Evolutionary conservation across 208 protist genomes (phyloP).

Genomic region (Crithidia acanthocephali): DNA sequence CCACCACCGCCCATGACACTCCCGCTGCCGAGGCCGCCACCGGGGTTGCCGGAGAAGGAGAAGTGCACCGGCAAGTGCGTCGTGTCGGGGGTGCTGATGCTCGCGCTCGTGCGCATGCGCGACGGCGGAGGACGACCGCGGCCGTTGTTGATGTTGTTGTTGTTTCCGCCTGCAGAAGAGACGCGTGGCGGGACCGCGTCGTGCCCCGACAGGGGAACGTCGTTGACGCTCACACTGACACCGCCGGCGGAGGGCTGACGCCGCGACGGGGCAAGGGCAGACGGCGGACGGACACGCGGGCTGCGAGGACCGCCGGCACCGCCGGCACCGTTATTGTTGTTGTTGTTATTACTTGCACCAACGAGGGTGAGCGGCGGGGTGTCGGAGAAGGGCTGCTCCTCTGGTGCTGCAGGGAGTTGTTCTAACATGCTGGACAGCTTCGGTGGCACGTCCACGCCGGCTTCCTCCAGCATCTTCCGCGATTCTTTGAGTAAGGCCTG

Average conservation of each 20-base stretch:
- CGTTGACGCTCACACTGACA: not conserved
- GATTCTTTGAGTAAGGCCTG: constrained; percentile 42
- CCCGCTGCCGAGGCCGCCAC: not conserved
- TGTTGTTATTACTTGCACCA: not conserved
- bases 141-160: no score
- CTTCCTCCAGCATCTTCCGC: constrained; percentile 31
- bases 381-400: constrained; percentile 1
- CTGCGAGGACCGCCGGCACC: not conserved
- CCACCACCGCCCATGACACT: not conserved
- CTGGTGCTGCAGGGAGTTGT: not conserved
- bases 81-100: constrained; percentile 8
- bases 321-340: not conserved
- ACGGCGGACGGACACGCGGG: constrained; percentile 1
- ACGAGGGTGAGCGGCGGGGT: not conserved
- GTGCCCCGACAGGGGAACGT: not conserved
- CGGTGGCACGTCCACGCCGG: constrained; percentile 36
- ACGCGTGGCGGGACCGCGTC: constrained; percentile 2
- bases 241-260: constrained; percentile 1
- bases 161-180: not conserved
- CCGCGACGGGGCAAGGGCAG: not conserved
- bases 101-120: not conserved
- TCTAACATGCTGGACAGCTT: constrained; percentile 22
- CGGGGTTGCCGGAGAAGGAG: not conserved
- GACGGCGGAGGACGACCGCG: not conserved
- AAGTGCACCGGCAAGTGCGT: constrained; percentile 11